Percentiles rank a stretch among this genome's conserved stretches.
Evolutionary conservation across 306 rosid species (phyloP).

Genomic region (Fragaria ananassa): DNA sequence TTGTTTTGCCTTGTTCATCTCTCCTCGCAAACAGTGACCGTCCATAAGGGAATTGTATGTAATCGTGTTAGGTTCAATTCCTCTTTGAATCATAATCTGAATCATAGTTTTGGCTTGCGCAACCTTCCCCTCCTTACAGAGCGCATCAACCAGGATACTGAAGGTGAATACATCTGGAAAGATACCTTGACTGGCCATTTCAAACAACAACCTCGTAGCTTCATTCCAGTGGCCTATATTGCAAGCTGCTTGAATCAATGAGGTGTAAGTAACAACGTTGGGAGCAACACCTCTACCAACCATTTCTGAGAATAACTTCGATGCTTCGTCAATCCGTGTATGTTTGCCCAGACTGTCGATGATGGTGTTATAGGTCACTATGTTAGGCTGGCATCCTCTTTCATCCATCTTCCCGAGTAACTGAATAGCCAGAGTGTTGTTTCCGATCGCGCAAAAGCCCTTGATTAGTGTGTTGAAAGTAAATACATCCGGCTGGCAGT

Average conservation of each 20-base stretch:
- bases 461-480: conserved; percentile 22
- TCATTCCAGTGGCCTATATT: not conserved
- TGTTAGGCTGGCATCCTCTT: too few species aligned
- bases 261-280: not conserved
- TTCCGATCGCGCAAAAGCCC: not conserved
- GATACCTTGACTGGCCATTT: not conserved
- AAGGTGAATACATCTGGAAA: not conserved
- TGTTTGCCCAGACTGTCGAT: not conserved
- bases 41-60: not conserved
- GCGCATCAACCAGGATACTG: not conserved
- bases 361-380: too few species aligned
- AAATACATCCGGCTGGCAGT: conserved; percentile 1
- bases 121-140: not conserved
- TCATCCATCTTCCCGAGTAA: not conserved
- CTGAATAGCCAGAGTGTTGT: not conserved
- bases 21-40: not conserved
- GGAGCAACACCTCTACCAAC: too few species aligned
- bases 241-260: not conserved
- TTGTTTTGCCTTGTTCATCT: not conserved
- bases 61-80: not conserved
- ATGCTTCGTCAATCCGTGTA: not conserved
- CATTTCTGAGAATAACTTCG: too few species aligned
- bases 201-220: not conserved
- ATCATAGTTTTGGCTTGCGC: not conserved
- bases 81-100: not conserved